Evolutionary conservation across 2,329 filamentous ascomycete genomes (phyloP), one percentile per base, ranked within the genome.

Genomic region (Penicillium polonicum): DNA sequence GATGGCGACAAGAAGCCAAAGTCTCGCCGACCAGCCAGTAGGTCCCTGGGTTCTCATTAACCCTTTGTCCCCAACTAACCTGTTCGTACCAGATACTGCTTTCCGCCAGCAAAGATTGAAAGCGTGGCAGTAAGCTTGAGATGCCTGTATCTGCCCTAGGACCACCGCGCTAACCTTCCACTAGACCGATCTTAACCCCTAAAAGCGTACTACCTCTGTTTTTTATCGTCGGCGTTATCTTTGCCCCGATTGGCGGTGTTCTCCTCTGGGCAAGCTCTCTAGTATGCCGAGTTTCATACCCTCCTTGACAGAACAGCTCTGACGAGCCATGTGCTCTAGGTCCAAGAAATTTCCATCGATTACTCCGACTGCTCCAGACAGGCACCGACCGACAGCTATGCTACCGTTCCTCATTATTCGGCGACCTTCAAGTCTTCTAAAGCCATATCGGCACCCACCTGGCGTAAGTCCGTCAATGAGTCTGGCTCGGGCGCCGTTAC

Each of bases 91-190:
- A 96, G 91, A 97, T 79, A 97, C 93, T 59, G 94, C 94, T 12
- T 99, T 97, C 74, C 86, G 94, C 69, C 94, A 99, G 75, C 94
- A 99, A 78, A 88, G 94, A 73, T 79, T 99, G 76, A 97, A 97
- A 79, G 94, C 94, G 80, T 99, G 94, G 94, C 94, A 99, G 89
- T 95, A 82, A 78, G 91, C 42, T 46, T 53, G 45, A 52, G 42
- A 52, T 21, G 41, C 27, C 41, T 44, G 19, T 21, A 25, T 27
- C 48, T 56, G n/a, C 25, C 17, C 21, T 3, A 27, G 13, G 12
- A 27, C 15, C 23, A 29, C 55, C 41, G 12, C 53, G 48, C 63
- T 65, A 55, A 66, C 53, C 66, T 67, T 56, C 29, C 43, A 17
- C 56, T 71, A 94, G 91, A 79, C 93, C 93, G 38, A 97, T 97